Percentiles rank a stretch among this genome's conserved stretches.
These are phyloP conservation scores for Eragrostis tef DNA, from an alignment of 202 grass and related monocot genomes.

Conservation along the genomic window DNA sequence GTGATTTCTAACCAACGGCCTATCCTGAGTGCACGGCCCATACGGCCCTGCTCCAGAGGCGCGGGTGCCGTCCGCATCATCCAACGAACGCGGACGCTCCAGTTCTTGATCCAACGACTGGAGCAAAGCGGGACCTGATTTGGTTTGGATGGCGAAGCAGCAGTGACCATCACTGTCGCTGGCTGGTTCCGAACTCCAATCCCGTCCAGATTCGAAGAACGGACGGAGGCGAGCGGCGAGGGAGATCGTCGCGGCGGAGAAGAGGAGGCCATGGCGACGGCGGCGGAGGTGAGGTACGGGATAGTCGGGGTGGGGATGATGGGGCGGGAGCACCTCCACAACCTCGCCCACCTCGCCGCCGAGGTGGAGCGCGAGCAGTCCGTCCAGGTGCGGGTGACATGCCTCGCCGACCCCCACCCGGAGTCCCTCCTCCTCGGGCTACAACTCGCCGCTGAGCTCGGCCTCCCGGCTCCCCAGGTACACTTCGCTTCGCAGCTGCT, in stretches of 20 bases:
- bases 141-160: neutral
- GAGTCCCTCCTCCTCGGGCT: conserved; percentile 67
- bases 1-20: too few relatives aligned
- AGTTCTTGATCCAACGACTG: conserved; percentile 5
- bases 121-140: neutral
- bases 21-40: too few relatives aligned
- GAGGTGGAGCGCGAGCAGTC: conserved; percentile 40
- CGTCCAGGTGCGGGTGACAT: conserved; percentile 50
- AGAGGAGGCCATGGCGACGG: neutral
- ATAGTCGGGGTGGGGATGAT: conserved; percentile 95
- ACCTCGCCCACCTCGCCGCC: conserved; percentile 74
- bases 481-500: too few relatives aligned
- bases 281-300: conserved; percentile 65
- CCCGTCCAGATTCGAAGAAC: neutral
- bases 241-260: neutral
- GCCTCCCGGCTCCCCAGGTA: conserved; percentile 58
- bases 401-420: conserved; percentile 81
- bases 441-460: conserved; percentile 61
- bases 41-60: too few relatives aligned
- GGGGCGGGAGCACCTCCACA: conserved; percentile 90
- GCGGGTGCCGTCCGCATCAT: neutral
- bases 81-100: neutral
- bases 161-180: neutral
- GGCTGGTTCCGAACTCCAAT: too few relatives aligned
- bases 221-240: neutral